Percentiles rank a stretch among this genome's conserved stretches.
These are phyloP conservation scores for Chiua sp. DNA, from an alignment of 1,284 basidiomycete species.

Conservation along the genomic window DNA sequence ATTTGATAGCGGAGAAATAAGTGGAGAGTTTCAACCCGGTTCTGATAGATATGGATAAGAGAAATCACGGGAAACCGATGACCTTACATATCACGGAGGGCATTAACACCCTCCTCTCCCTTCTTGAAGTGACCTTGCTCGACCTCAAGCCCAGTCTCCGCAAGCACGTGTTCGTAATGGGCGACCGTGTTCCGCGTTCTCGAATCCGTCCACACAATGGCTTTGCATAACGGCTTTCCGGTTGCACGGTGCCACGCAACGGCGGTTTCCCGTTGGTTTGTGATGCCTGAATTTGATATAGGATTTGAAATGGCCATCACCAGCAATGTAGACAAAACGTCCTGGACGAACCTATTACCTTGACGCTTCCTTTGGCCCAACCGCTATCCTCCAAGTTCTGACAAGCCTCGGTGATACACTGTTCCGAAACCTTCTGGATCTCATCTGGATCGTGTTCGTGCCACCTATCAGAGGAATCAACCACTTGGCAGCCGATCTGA, in stretches of 20 bases:
- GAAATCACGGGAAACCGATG: background rate
- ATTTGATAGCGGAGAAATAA: constrained; percentile 96
- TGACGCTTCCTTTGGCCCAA: constrained; percentile 81
- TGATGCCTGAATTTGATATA: constrained; percentile 69
- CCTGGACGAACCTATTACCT: constrained; percentile 80
- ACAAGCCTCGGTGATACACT: constrained; percentile 80
- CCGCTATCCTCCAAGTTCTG: constrained; percentile 78
- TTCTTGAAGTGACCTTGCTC: constrained; percentile 67
- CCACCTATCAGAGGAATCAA: constrained; percentile 63
- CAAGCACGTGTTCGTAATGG: constrained; percentile 77
- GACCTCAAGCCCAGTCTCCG: constrained; percentile 79
- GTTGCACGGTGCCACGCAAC: constrained; percentile 93
- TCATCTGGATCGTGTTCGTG: constrained; percentile 94
- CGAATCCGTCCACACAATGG: constrained; percentile 97
- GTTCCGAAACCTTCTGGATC: constrained; percentile 79
- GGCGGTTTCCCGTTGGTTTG: constrained; percentile 97
- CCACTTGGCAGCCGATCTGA: background rate
- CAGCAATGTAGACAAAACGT: constrained; percentile 19
- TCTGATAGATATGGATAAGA: constrained; percentile 42
- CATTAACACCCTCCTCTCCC: constrained; percentile 71
- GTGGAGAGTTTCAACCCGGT: constrained; percentile 95
- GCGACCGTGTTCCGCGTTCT: constrained; percentile 87
- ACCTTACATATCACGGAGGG: constrained; percentile 71
- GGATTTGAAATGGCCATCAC: background rate
- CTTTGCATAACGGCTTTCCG: constrained; percentile 86